Percentiles rank a stretch among this genome's conserved stretches.
Evolutionary conservation across 2,329 filamentous ascomycete species (phyloP).

Genomic region (Fusarium musae): DNA sequence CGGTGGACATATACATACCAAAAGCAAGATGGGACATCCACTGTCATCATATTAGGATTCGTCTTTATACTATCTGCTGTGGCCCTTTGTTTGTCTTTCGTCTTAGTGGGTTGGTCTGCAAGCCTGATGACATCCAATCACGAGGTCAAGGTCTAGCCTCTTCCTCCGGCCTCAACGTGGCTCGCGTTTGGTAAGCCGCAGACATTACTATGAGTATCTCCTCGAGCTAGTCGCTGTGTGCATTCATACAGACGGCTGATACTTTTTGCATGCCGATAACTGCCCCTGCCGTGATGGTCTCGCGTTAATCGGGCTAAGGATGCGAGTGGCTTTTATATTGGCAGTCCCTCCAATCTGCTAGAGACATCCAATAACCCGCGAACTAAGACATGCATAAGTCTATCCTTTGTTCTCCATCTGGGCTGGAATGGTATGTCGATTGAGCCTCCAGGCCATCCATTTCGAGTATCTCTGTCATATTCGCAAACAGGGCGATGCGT

Average conservation of each 20-base stretch:
- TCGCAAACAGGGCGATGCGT: not conserved
- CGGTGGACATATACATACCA: not conserved
- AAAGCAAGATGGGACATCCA: not conserved
- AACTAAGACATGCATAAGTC: conserved; percentile 7
- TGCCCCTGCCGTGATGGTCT: not conserved
- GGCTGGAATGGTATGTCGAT: conserved; percentile 3
- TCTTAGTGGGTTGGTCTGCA: not conserved
- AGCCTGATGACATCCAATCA: not conserved
- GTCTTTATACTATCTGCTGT: not conserved
- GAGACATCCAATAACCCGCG: conserved; percentile 17
- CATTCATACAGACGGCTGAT: not conserved
- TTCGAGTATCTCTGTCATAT: not conserved
- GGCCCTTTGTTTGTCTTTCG: conserved; percentile 7
- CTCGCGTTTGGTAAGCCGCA: not conserved
- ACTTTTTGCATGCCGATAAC: conserved; percentile 8
- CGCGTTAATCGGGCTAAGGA: not conserved
- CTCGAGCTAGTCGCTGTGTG: not conserved
- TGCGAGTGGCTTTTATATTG: not conserved
- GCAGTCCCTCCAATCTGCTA: not conserved
- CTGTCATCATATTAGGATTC: not conserved
- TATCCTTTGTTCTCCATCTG: conserved; percentile 23
- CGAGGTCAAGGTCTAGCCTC: not conserved
- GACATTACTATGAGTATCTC: not conserved
- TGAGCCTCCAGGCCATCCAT: not conserved
- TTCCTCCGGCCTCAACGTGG: conserved; percentile 3